These are phyloP conservation scores for Oryza coarctata DNA, from an alignment of 176 grass and related monocot genomes.

Conservation along the genomic window DNA sequence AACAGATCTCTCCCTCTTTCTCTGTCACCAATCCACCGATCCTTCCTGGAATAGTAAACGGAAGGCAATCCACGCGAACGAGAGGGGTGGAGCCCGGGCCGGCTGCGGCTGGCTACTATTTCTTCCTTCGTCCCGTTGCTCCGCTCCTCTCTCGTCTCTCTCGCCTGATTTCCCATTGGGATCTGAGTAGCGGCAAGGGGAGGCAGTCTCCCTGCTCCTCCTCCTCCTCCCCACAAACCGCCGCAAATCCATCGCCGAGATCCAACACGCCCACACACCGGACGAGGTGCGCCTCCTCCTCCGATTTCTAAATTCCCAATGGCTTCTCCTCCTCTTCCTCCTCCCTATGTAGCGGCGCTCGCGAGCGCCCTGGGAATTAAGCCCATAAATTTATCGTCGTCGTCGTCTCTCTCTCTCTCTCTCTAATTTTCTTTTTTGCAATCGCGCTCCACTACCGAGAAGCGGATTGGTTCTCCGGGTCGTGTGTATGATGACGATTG, in stretches of 20 bases:
- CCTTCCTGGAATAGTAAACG: too few relatives aligned
- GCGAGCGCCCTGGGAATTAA: not conserved
- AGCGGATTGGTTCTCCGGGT: too few relatives aligned
- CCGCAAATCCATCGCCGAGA: slow-evolving; percentile 60
- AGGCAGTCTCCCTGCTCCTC: not conserved
- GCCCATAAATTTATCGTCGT: not conserved
- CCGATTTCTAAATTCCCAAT: slow-evolving; percentile 15
- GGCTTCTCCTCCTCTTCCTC: not conserved
- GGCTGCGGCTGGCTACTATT: too few relatives aligned
- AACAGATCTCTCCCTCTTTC: too few relatives aligned
- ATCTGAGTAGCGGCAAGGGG: slow-evolving; percentile 12
- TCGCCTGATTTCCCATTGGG: slow-evolving; percentile 40
- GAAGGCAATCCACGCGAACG: not conserved
- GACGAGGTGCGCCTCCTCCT: slow-evolving; percentile 26
- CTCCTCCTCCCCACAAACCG: slow-evolving; percentile 43
- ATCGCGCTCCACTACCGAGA: not conserved
- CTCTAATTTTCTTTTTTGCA: not conserved
- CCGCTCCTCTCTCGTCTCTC: slow-evolving; percentile 14
- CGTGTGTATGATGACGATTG: not conserved
- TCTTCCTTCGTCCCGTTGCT: not conserved
- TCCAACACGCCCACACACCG: slow-evolving; percentile 42
- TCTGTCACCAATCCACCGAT: too few relatives aligned
- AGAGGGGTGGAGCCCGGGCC: too few relatives aligned
- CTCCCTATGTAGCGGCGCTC: not conserved
- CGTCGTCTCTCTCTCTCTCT: too few relatives aligned